Percentiles rank a stretch among this genome's conserved stretches.
Conservation (phyloP, 2,329 filamentous ascomycete species). For the Sarocladiaceae sp. region DNA sequence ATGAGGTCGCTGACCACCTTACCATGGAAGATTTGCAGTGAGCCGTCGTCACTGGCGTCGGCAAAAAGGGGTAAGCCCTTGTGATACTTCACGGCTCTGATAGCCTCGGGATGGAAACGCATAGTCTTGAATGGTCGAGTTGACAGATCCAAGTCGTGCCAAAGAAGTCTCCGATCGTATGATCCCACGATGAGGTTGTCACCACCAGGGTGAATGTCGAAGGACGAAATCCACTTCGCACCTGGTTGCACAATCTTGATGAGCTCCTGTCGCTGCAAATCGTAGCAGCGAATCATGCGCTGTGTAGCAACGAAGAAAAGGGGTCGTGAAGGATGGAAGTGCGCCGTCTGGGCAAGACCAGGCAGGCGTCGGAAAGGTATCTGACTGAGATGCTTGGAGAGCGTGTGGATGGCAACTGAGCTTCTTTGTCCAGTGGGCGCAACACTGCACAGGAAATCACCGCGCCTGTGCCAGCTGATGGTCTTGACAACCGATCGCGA, state of each 20-base stretch:
- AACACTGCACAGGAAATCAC: constrained; percentile 90
- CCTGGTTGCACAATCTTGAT: constrained; percentile 91
- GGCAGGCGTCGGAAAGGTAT: constrained; percentile 78
- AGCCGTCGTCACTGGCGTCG: constrained; percentile 91
- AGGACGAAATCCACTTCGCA: constrained; percentile 85
- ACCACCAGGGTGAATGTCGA: constrained; percentile 87
- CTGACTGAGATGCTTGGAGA: constrained; percentile 92
- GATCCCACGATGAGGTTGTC: constrained; percentile 93
- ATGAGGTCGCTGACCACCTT: constrained; percentile 92
- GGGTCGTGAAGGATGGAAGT: constrained; percentile 89
- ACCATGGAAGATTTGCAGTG: constrained; percentile 91
- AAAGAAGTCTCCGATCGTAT: constrained; percentile 88
- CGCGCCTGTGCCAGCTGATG: constrained; percentile 87
- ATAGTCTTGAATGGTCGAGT: constrained; percentile 92
- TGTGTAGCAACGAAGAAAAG: constrained; percentile 96
- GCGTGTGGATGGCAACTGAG: constrained; percentile 87
- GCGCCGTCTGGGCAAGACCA: constrained; percentile 75
- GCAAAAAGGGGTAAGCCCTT: constrained; percentile 79
- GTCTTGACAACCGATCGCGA: constrained; percentile 78
- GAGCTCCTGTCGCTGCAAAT: constrained; percentile 83
- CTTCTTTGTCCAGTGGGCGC: constrained; percentile 71
- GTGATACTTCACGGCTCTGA: constrained; percentile 84
- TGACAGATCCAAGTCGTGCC: constrained; percentile 94
- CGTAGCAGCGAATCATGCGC: constrained; percentile 87
- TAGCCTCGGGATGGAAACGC: constrained; percentile 88